Evolutionary conservation across 176 grass and related monocot genomes (phyloP), one percentile per base, ranked within the genome.

Genomic region (Bonia amplexicaulis): DNA sequence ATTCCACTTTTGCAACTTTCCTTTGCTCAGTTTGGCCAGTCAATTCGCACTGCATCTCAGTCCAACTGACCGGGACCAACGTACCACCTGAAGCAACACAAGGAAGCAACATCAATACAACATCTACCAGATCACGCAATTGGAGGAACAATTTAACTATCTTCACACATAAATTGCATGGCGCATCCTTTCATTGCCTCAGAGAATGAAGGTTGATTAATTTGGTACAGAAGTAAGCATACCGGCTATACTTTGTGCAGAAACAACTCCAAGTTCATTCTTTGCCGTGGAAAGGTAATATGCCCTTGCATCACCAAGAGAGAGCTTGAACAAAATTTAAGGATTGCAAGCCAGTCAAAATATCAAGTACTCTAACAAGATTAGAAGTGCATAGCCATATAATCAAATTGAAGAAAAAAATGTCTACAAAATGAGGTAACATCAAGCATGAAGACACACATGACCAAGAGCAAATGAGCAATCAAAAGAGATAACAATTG

Each of bases 241-340:
- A 98, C 96, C 96, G 71, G 91, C 80, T 85, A 95, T 91, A 84
- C 96, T 98, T 88, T 98, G 93, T 26, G 96, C 96, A 79, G 93
- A 94, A 75, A 95, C 96, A 19, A 98, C 93, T 71, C 96, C 93
- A 39, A 98, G 88, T 88, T 98, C 96, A 82, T 94, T 94, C 63
- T 95, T 87, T 1, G 96, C 96, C 20, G 96, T 98, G 25, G 96
- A 98, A 92, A 98, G 93, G 74, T 98, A 96, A 88, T 98, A 95
- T 17, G 93, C 93, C 84, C 93, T 93, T 89, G 96, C 96, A 90
- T 98, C 96, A 40, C 96, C 96, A 79, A 98, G 89, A 70, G 93
- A 98, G 66, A 98, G 93, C 96, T 98, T 91, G 57, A 69, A 12
- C 12, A 59, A 55, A 29, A 82, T 88, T 82, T 88, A 93, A 93